Conservation (phyloP, 345 rosid genomes). For the Eutrema heterophyllum region DNA sequence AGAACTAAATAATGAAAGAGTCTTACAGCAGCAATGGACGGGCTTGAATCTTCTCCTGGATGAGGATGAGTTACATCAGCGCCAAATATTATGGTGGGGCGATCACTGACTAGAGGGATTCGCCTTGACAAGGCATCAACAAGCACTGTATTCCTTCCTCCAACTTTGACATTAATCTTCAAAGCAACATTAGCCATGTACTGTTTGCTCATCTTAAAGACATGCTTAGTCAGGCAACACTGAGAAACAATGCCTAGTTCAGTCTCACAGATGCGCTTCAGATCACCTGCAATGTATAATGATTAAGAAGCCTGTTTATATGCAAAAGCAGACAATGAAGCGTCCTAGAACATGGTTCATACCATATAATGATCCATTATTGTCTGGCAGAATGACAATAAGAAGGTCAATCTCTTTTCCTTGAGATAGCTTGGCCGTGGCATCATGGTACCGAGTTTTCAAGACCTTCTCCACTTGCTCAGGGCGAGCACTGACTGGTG, state of each 20-base stretch:
- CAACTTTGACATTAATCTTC: conserved; percentile 98
- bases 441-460: conserved; percentile 83
- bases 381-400: conserved; percentile 93
- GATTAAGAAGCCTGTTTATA: neutral
- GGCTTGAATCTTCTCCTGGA: conserved; percentile 98
- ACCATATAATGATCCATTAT: conserved; percentile 97
- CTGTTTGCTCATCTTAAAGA: conserved; percentile 79
- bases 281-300: conserved; percentile 58
- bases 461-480: conserved; percentile 86
- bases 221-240: conserved; percentile 92
- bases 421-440: conserved; percentile 54
- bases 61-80: conserved; percentile 99
- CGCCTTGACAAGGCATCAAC: conserved; percentile 89
- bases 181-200: conserved; percentile 92
- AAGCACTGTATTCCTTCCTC: conserved; percentile 95
- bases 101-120: conserved; percentile 91
- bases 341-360: neutral
- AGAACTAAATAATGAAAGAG: neutral
- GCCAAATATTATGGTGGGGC: conserved; percentile 95
- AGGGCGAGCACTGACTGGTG: conserved; percentile 63
- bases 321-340: neutral
- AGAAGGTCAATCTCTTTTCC: conserved; percentile 90
- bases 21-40: conserved; percentile 97
- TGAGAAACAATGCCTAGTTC: conserved; percentile 97
- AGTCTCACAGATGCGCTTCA: conserved; percentile 96